These are phyloP conservation scores for Entoloma clypeatum DNA, from an alignment of 1,284 basidiomycete genomes.

Conservation along the genomic window DNA sequence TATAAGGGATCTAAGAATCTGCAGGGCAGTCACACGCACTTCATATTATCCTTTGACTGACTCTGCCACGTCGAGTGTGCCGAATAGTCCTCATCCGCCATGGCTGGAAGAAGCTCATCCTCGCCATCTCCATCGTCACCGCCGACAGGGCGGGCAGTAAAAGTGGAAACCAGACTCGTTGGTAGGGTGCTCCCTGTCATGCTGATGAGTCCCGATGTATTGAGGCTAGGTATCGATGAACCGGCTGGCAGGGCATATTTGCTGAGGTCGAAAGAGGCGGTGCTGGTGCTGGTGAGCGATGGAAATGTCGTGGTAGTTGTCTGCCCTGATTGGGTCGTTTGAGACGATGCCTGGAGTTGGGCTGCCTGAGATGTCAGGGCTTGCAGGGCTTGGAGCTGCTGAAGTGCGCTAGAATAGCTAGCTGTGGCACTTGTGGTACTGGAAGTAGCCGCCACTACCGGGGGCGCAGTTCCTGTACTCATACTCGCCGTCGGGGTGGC, in stretches of 20 bases:
- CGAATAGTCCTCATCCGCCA: constrained; percentile 83
- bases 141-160: constrained; percentile 13
- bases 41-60: constrained; percentile 79
- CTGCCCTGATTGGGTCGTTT: constrained; percentile 3
- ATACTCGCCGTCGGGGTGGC: constrained; percentile 1
- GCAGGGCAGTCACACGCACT: constrained; percentile 46
- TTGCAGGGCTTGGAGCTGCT: background rate
- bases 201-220: constrained; percentile 19
- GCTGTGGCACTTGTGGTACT: too few species aligned
- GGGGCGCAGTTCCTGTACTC: too few species aligned
- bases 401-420: background rate
- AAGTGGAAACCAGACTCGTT: constrained; percentile 9
- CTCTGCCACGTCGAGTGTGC: constrained; percentile 76
- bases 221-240: constrained; percentile 12
- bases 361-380: constrained; percentile 3
- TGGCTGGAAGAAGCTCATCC: constrained; percentile 71
- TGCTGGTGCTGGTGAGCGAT: constrained; percentile 8
- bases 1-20: background rate
- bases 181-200: constrained; percentile 14
- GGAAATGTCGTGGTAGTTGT: constrained; percentile 6
- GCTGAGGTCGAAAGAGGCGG: background rate
- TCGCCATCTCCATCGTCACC: constrained; percentile 63
- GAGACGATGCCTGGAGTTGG: constrained; percentile 1
- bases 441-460: too few species aligned
- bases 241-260: constrained; percentile 13